Evolutionary conservation across 352 stramenopile genomes (phyloP).

Genomic region (Phytophthora multivora): DNA sequence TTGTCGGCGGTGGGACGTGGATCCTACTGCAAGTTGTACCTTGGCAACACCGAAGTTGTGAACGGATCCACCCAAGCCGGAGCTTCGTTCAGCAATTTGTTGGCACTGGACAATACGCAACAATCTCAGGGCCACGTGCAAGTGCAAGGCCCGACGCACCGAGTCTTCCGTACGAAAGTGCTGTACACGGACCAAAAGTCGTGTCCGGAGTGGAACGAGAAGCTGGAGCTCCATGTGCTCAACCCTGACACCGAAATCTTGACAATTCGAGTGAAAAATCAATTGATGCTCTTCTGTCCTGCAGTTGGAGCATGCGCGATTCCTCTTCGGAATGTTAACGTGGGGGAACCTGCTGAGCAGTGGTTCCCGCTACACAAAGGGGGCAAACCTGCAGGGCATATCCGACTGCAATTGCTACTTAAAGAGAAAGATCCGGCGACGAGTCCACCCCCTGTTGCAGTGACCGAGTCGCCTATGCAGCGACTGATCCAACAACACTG

Average conservation of each 20-base stretch:
- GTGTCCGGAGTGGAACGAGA: constrained; percentile 72
- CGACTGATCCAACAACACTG: constrained; percentile 26
- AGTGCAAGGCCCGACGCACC: constrained; percentile 29
- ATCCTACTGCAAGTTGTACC: constrained; percentile 72
- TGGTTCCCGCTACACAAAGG: constrained; percentile 66
- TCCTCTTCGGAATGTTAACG: constrained; percentile 44
- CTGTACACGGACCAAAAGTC: constrained; percentile 41
- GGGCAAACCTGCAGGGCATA: constrained; percentile 40
- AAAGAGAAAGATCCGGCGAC: constrained; percentile 16
- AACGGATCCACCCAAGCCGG: constrained; percentile 33
- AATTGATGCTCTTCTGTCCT: constrained; percentile 64
- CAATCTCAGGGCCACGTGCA: not conserved
- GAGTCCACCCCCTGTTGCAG: constrained; percentile 10
- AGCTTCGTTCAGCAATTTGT: constrained; percentile 32
- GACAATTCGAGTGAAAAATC: constrained; percentile 70
- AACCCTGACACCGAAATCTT: constrained; percentile 59
- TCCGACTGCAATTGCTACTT: constrained; percentile 59
- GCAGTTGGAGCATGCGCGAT: constrained; percentile 63
- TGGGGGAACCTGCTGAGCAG: constrained; percentile 57
- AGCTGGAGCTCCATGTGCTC: constrained; percentile 65
- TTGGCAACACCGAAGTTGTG: constrained; percentile 62
- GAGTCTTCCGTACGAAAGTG: constrained; percentile 65
- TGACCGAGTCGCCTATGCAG: constrained; percentile 34
- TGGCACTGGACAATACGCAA: constrained; percentile 2
- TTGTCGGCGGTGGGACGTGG: constrained; percentile 45